A percentile compares a stretch with the other conserved stretches of the same genome.
Conservation (phyloP, 352 stramenopile genomes). For the Phytophthora colocasiae region DNA sequence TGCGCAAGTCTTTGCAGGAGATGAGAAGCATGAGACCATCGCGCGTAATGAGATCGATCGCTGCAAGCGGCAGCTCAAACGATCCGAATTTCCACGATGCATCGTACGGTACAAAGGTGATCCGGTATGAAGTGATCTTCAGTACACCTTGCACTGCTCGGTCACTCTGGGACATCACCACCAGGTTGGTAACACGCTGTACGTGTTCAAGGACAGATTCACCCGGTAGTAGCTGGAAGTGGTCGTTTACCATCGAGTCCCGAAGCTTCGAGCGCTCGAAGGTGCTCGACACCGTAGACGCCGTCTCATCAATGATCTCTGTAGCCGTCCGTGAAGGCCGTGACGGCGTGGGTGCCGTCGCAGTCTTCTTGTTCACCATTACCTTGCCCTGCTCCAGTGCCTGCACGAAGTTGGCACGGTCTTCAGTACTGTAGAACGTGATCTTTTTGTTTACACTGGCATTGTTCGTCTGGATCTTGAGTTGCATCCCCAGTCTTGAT, state of each 20-base stretch:
- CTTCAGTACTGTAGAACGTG: slow-evolving; percentile 84
- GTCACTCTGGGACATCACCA: slow-evolving; percentile 86
- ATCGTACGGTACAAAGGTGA: slow-evolving; percentile 88
- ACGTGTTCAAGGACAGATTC: slow-evolving; percentile 83
- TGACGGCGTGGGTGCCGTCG: slow-evolving; percentile 22
- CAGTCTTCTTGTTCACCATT: slow-evolving; percentile 72
- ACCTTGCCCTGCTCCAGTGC: slow-evolving; percentile 85
- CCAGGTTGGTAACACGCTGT: slow-evolving; percentile 86
- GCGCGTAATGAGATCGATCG: slow-evolving; percentile 79
- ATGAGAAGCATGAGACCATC: slow-evolving; percentile 87
- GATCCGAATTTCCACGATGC: slow-evolving; percentile 86
- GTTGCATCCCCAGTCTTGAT: slow-evolving; percentile 79
- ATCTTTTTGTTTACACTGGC: slow-evolving; percentile 87
- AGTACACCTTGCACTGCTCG: slow-evolving; percentile 84
- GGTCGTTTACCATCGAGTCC: slow-evolving; percentile 72
- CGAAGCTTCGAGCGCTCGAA: slow-evolving; percentile 50
- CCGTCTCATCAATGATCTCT: slow-evolving; percentile 41
- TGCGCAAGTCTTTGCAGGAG: slow-evolving; percentile 82
- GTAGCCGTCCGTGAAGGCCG: slow-evolving; percentile 29
- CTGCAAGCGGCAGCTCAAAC: slow-evolving; percentile 82
- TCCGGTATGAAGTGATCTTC: slow-evolving; percentile 86
- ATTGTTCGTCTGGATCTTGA: slow-evolving; percentile 85
- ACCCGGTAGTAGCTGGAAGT: slow-evolving; percentile 63
- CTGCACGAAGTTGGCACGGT: slow-evolving; percentile 84
- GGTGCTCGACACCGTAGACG: slow-evolving; percentile 42